phyloP scores from a whole-genome alignment of 345 rosid genomes.

The Acer saccharum region DNA sequence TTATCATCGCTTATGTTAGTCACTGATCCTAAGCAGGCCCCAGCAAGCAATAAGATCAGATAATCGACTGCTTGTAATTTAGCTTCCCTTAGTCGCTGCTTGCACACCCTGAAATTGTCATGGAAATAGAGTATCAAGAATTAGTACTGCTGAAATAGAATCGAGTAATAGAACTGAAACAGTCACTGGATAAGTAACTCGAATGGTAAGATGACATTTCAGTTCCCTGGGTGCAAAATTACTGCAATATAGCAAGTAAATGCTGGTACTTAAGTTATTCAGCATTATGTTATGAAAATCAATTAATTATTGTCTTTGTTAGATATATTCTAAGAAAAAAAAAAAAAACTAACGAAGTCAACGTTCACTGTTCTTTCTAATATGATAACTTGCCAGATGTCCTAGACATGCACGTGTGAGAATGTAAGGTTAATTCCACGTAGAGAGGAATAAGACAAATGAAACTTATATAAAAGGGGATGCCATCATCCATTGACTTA shows the following conservation, averaged over 20 bases:
- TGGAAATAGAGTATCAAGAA: conserved; percentile 15
- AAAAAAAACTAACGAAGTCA: background rate
- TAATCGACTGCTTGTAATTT: conserved; percentile 77
- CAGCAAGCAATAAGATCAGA: conserved; percentile 87
- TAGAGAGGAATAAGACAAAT: background rate
- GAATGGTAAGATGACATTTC: conserved; percentile 11
- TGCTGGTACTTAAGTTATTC: background rate
- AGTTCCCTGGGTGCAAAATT: background rate
- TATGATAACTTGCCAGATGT: background rate
- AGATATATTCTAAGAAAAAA: background rate
- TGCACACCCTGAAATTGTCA: conserved; percentile 60
- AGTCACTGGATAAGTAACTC: background rate
- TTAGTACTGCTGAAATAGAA: conserved; percentile 1
- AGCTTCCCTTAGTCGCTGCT: conserved; percentile 87
- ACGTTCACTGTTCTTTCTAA: background rate
- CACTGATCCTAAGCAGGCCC: conserved; percentile 87
- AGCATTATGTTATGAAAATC: background rate
- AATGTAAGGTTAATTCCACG: background rate
- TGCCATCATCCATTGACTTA: background rate
- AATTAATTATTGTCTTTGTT: background rate
- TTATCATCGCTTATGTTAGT: conserved; percentile 59
- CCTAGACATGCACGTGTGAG: background rate
- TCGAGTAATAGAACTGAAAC: background rate
- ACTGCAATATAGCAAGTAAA: background rate
- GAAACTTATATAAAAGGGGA: background rate